Conservation (phyloP, 257 asterid species). For the Ehretia macrophylla region DNA sequence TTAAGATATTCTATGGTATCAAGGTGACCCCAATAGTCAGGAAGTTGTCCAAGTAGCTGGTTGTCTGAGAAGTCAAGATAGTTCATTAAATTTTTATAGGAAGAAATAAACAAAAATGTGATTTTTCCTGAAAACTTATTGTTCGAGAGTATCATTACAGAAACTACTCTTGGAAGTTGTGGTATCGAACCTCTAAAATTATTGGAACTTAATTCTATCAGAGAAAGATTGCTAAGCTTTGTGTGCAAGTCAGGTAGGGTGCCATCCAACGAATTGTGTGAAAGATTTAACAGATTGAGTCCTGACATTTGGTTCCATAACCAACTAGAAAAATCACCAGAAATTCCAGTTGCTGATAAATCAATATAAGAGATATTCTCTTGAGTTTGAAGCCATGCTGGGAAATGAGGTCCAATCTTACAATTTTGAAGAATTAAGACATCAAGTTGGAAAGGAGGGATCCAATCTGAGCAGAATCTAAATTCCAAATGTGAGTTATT, state of each 20-base stretch:
- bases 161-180: neutral
- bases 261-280: slow-evolving; percentile 20
- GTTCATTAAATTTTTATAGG: neutral
- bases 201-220: slow-evolving; percentile 14
- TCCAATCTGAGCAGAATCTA: slow-evolving; percentile 4
- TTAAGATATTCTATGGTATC: slow-evolving; percentile 6
- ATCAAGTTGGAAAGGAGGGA: slow-evolving; percentile 15
- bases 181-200: slow-evolving; percentile 9
- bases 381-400: slow-evolving; percentile 20
- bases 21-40: slow-evolving; percentile 10
- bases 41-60: slow-evolving; percentile 15
- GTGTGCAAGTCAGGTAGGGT: slow-evolving; percentile 10
- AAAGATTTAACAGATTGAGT: slow-evolving; percentile 10
- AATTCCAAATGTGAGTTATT: neutral
- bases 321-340: slow-evolving; percentile 15
- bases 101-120: slow-evolving; percentile 1
- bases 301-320: slow-evolving; percentile 5
- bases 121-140: slow-evolving; percentile 16
- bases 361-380: neutral
- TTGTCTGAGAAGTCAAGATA: slow-evolving; percentile 24
- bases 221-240: neutral
- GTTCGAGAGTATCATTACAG: slow-evolving; percentile 3
- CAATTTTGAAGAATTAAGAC: neutral
- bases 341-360: slow-evolving; percentile 18
- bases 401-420: slow-evolving; percentile 18